Evolutionary conservation across 495 filamentous ascomycete species (phyloP).

Genomic region (Annulohypoxylon moriforme): DNA sequence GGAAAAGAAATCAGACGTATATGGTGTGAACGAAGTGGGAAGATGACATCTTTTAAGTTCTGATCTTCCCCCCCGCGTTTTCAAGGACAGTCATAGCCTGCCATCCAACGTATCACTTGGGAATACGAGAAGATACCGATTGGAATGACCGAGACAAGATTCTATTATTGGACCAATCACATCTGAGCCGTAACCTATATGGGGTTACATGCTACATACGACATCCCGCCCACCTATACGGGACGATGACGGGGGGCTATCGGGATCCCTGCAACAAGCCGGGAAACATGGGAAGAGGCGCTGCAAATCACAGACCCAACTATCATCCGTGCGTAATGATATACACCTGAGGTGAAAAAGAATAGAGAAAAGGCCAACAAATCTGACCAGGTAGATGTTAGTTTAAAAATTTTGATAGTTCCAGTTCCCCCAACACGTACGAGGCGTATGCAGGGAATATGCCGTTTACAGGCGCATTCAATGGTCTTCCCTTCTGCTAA

Average conservation of each 20-base stretch:
- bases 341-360: not conserved
- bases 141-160: conserved; percentile 24
- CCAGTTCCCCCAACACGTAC: not conserved
- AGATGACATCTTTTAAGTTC: conserved; percentile 27
- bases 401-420: conserved; percentile 2
- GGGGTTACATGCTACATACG: conserved; percentile 32
- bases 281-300: not conserved
- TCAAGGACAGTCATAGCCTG: not conserved
- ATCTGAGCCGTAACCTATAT: conserved; percentile 6
- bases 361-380: conserved; percentile 8
- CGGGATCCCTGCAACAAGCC: conserved; percentile 32
- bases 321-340: not conserved
- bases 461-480: not conserved
- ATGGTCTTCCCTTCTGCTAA: not conserved
- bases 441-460: not conserved
- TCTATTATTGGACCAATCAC: conserved; percentile 43
- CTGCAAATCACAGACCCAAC: not conserved
- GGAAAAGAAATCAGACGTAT: not conserved
- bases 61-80: conserved; percentile 7
- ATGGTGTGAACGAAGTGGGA: conserved; percentile 10
- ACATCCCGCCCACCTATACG: conserved; percentile 30
- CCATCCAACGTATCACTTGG: conserved; percentile 1
- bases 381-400: not conserved
- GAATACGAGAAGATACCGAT: conserved; percentile 36
- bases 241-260: conserved; percentile 22